Evolutionary conservation across 495 filamentous ascomycete genomes (phyloP).

Genomic region (Bathelium albidoporum): DNA sequence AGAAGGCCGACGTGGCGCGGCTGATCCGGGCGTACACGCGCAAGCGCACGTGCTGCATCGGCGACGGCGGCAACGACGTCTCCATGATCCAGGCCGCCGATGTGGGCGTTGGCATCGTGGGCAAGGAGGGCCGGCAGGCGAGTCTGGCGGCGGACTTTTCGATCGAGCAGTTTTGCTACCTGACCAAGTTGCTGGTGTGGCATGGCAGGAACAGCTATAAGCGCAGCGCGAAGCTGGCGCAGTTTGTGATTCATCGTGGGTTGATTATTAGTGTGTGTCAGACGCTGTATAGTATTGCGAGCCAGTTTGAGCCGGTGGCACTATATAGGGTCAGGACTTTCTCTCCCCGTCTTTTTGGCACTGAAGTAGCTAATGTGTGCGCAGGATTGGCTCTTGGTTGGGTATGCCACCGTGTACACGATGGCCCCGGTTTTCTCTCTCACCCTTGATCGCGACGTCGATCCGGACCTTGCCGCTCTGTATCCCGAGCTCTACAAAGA

Average conservation of each 20-base stretch:
- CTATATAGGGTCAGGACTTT: constrained; percentile 56
- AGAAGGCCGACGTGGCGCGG: constrained; percentile 87
- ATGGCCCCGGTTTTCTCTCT: constrained; percentile 89
- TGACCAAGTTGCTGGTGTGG: constrained; percentile 97
- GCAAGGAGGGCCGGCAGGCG: constrained; percentile 94
- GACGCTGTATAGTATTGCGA: constrained; percentile 92
- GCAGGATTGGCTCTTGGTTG: constrained; percentile 89
- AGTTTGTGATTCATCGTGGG: constrained; percentile 97
- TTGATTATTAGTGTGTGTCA: constrained; percentile 92
- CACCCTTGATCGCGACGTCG: constrained; percentile 92
- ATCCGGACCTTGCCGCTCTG: constrained; percentile 81
- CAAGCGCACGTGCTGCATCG: constrained; percentile 92
- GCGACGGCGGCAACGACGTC: constrained; percentile 96
- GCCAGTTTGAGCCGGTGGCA: constrained; percentile 82
- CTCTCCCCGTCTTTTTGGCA: not conserved
- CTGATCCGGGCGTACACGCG: constrained; percentile 86
- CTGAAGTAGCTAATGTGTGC: not conserved
- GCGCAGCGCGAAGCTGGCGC: constrained; percentile 84
- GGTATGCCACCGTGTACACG: constrained; percentile 94
- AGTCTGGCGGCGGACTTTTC: constrained; percentile 92
- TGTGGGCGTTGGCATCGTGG: constrained; percentile 94
- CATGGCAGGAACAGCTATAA: constrained; percentile 97
- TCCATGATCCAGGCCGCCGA: constrained; percentile 99
- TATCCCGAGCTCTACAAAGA: constrained; percentile 98
- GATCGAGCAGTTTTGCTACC: constrained; percentile 85